Base-by-base conservation (phyloP, 495 filamentous ascomycete species). In the Neurospora hispaniola region DNA sequence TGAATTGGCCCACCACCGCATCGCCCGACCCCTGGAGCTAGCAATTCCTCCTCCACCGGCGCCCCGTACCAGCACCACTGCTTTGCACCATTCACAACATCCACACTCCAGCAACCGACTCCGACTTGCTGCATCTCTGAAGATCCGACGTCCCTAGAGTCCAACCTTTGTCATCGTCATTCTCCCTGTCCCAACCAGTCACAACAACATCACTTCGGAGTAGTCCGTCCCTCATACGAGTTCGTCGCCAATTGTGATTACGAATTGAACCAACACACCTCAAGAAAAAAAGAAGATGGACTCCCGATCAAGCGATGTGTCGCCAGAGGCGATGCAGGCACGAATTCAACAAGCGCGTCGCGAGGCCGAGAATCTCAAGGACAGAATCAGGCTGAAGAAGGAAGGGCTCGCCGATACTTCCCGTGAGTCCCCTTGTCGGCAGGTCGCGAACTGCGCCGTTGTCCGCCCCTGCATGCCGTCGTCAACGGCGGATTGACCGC, bases 371-470 rank as follows among this genome's bases (percentile, higher is more conserved):
- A 94, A 91, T 46, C 85, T 99, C 75, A 99, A 99, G 88, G 96
- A 98, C 82, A 90, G 93, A 84, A 99, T 99, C 88, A 99, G 96
- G 90, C 89, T 94, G 85, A 96, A 96, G 88, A 99, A 98, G 91
- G 96, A 99, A 89, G 96, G 98, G 83, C 87, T 99, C 76, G 96
- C 94, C 79, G 96, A 99, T 84, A 95, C 94, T 74, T 95, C 94
- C 77, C 90, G 96, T 99, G 88, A 89, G 94, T 90, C 69, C 70
- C 71, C 69, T 44, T 69, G 70, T n/a, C 71, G 14, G 2, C 54
- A 31, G 54, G 27, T 62, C 54, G 54, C 54, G 54, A 18, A 62
- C 38, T 69, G 42, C 38, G 42, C 70, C 70, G 48, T 62, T 27
- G 27, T 8, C 14, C 27, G 54, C 27, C 27, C 27, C 27, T 31